phyloP scores from a whole-genome alignment of 1,139 yeast genomes.

The Blastobotrys illinoisensis region DNA sequence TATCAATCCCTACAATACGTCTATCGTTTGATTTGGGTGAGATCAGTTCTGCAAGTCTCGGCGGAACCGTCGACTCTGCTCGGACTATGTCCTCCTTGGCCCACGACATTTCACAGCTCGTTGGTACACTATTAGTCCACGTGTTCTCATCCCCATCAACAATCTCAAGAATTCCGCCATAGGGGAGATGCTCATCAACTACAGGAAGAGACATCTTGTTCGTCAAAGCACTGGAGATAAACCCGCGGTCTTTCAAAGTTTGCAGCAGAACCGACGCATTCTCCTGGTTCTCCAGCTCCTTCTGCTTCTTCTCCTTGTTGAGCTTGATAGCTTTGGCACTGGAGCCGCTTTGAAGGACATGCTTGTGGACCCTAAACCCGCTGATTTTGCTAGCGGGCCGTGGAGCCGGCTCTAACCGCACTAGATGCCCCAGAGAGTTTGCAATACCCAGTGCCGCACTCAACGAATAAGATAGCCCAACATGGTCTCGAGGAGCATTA shows the following conservation, averaged over 20 bases:
- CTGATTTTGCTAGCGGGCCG: constrained; percentile 15
- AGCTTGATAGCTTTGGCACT: constrained; percentile 24
- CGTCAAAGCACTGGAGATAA: constrained; percentile 12
- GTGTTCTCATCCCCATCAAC: constrained; percentile 38
- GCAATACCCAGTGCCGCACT: constrained; percentile 53
- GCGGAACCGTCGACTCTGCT: constrained; percentile 45
- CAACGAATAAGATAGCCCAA: constrained; percentile 52
- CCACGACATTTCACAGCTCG: constrained; percentile 34
- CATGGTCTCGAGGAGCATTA: constrained; percentile 40
- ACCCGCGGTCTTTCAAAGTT: neutral
- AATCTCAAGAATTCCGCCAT: constrained; percentile 59
- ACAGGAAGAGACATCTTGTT: constrained; percentile 38
- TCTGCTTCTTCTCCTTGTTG: constrained; percentile 18
- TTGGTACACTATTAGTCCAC: neutral
- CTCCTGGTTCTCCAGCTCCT: constrained; percentile 13
- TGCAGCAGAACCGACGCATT: neutral
- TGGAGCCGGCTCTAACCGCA: constrained; percentile 49
- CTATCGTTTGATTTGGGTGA: constrained; percentile 9
- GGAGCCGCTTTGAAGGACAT: constrained; percentile 39
- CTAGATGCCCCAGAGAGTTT: constrained; percentile 47
- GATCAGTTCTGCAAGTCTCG: constrained; percentile 14
- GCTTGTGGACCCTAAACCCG: constrained; percentile 49
- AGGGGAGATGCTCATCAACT: constrained; percentile 44
- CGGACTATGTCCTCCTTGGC: constrained; percentile 43
- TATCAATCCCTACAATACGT: constrained; percentile 55